phyloP scores from a whole-genome alignment of 1,139 yeast species.

The Blastobotrys raffinosifermentans region DNA sequence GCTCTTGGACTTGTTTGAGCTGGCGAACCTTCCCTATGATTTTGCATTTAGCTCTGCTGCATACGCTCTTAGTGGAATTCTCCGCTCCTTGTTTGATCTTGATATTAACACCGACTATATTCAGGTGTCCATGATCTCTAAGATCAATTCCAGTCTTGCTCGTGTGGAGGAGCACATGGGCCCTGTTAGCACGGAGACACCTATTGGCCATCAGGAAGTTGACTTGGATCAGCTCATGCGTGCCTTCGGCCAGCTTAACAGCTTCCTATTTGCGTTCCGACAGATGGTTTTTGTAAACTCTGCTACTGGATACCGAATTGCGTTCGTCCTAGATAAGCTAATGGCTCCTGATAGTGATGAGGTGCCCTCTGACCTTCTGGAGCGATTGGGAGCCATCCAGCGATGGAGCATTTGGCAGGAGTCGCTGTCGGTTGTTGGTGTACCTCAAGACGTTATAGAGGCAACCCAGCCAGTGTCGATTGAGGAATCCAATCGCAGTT shows the following conservation, averaged over 20 bases:
- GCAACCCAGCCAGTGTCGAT: slow-evolving; percentile 24
- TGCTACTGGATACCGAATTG: slow-evolving; percentile 29
- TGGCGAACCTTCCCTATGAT: slow-evolving; percentile 33
- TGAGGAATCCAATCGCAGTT: slow-evolving; percentile 17
- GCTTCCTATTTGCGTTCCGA: slow-evolving; percentile 22
- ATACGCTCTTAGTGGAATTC: slow-evolving; percentile 22
- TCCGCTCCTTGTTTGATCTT: slow-evolving; percentile 27
- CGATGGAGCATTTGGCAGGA: slow-evolving; percentile 27
- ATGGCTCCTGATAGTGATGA: slow-evolving; percentile 3
- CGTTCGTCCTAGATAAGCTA: slow-evolving; percentile 22
- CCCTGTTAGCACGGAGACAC: slow-evolving; percentile 4
- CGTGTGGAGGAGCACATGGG: slow-evolving; percentile 8
- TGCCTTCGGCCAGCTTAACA: slow-evolving; percentile 18
- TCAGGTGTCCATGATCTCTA: slow-evolving; percentile 16
- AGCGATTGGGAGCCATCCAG: slow-evolving; percentile 22
- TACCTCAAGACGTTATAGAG: slow-evolving; percentile 15
- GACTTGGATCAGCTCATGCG: slow-evolving; percentile 16
- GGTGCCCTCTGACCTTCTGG: slow-evolving; percentile 10
- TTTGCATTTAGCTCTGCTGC: slow-evolving; percentile 31
- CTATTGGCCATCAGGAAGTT: slow-evolving; percentile 12
- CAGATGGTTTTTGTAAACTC: slow-evolving; percentile 27
- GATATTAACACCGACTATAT: slow-evolving; percentile 25
- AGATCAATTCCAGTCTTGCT: neutral
- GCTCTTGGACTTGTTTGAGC: slow-evolving; percentile 24
- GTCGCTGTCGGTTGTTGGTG: slow-evolving; percentile 18